Conservation (phyloP, 83 land plant species). For the Picea abies region DNA sequence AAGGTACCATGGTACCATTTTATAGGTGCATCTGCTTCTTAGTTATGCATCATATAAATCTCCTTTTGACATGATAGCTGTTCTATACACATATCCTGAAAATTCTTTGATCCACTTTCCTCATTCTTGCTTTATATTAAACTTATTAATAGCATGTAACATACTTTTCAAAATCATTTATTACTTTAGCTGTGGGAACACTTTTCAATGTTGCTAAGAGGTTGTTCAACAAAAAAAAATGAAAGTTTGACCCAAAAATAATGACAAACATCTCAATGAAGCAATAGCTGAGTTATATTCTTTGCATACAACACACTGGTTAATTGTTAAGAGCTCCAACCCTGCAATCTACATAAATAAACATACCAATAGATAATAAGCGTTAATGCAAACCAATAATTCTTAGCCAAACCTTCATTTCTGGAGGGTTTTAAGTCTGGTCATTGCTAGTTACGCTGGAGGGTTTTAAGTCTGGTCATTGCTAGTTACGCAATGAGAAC, state of each 20-base stretch:
- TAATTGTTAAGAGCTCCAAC: too few relatives aligned
- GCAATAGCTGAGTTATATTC: too few relatives aligned
- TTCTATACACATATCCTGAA: neutral
- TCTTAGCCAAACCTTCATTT: too few relatives aligned
- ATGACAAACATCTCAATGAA: too few relatives aligned
- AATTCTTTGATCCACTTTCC: neutral
- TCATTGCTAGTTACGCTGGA: neutral
- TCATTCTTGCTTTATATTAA: neutral
- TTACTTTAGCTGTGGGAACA: neutral
- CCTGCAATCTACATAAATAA: too few relatives aligned
- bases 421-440: neutral
- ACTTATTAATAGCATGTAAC: neutral
- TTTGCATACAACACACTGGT: too few relatives aligned
- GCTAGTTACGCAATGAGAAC: neutral
- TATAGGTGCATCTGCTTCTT: neutral
- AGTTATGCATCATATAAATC: neutral
- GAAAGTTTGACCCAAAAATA: neutral
- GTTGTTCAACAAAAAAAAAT: neutral
- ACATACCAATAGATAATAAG: too few relatives aligned
- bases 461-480: neutral
- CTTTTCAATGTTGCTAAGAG: neutral
- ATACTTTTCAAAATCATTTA: neutral
- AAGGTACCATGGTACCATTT: conserved; percentile 31
- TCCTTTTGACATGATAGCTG: neutral
- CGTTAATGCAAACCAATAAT: too few relatives aligned